A percentile compares a stretch with the other conserved stretches of the same genome.
phyloP scores from a whole-genome alignment of 2,329 filamentous ascomycete genomes.

The Microdochium paspali region DNA sequence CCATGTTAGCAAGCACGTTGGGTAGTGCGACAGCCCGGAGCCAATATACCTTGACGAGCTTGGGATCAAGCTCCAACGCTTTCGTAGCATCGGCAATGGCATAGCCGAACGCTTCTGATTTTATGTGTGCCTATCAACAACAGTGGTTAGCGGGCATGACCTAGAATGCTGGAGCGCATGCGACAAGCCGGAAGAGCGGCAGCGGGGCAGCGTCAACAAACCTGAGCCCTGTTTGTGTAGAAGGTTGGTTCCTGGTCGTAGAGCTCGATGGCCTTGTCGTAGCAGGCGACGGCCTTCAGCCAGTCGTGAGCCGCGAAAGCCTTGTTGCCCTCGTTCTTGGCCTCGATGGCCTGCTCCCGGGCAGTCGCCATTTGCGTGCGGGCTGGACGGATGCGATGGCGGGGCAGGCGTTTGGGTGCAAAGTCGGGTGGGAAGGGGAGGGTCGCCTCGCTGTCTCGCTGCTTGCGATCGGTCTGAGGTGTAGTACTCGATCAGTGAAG shows the following conservation, averaged over 20 bases:
- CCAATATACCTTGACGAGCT: constrained; percentile 69
- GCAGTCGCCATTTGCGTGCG: constrained; percentile 26
- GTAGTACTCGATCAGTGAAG: too few species aligned
- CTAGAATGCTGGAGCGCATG: constrained; percentile 6
- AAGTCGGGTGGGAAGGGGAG: too few species aligned
- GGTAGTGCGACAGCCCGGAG: neutral
- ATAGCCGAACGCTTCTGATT: constrained; percentile 90
- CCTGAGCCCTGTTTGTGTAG: constrained; percentile 92
- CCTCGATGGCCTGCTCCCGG: constrained; percentile 62
- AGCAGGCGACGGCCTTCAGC: constrained; percentile 70
- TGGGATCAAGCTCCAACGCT: constrained; percentile 80
- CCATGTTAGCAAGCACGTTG: neutral
- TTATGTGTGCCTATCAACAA: constrained; percentile 69
- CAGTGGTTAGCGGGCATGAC: constrained; percentile 35
- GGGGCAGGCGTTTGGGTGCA: neutral
- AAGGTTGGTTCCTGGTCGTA: constrained; percentile 81
- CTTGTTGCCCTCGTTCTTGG: constrained; percentile 93
- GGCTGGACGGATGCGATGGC: neutral
- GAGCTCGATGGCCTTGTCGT: constrained; percentile 78
- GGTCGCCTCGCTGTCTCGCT: too few species aligned
- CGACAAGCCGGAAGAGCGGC: constrained; percentile 6
- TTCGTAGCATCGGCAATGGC: constrained; percentile 85
- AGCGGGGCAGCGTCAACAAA: constrained; percentile 29
- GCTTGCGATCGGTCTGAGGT: too few species aligned
- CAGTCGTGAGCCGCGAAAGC: constrained; percentile 86